Evolutionary conservation across 2,329 filamentous ascomycete species (phyloP).

Genomic region (Aspergillus sp.): DNA sequence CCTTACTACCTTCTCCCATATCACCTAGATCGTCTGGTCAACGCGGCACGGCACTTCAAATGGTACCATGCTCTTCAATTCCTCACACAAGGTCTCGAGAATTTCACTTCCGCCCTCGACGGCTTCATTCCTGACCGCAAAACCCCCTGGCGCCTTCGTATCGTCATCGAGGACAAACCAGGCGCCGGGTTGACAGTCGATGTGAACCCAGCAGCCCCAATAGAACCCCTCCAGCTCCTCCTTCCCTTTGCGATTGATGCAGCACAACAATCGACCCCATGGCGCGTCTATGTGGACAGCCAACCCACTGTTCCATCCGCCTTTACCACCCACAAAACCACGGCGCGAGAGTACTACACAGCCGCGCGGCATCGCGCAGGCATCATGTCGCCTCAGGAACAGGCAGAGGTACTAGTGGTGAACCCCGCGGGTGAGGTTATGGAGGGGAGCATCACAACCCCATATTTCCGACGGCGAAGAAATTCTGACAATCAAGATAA

Average conservation of each 20-base stretch:
- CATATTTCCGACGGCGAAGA: slow-evolving; percentile 59
- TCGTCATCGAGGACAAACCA: slow-evolving; percentile 20
- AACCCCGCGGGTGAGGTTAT: slow-evolving; percentile 63
- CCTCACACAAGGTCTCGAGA: slow-evolving; percentile 24
- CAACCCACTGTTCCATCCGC: slow-evolving; percentile 46
- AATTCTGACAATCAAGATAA: neutral
- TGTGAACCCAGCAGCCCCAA: slow-evolving; percentile 20
- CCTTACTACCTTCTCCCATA: slow-evolving; percentile 73
- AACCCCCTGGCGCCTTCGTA: slow-evolving; percentile 33
- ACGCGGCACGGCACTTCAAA: slow-evolving; percentile 45
- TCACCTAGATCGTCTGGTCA: slow-evolving; percentile 72
- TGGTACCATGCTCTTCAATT: slow-evolving; percentile 33
- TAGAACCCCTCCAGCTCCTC: slow-evolving; percentile 20
- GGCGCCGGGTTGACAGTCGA: slow-evolving; percentile 27
- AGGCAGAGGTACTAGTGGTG: slow-evolving; percentile 68
- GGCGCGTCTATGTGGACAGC: slow-evolving; percentile 50
- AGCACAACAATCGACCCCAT: slow-evolving; percentile 21
- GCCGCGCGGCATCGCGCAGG: slow-evolving; percentile 56
- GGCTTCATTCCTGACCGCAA: slow-evolving; percentile 24
- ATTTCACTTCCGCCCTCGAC: slow-evolving; percentile 15
- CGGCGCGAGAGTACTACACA: slow-evolving; percentile 64
- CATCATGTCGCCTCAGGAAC: slow-evolving; percentile 40
- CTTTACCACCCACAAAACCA: slow-evolving; percentile 86
- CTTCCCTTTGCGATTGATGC: slow-evolving; percentile 14
- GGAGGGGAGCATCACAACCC: slow-evolving; percentile 77